Conservation (phyloP, 108 stramenopile species). For the Pseudonitzschia multiseries region DNA sequence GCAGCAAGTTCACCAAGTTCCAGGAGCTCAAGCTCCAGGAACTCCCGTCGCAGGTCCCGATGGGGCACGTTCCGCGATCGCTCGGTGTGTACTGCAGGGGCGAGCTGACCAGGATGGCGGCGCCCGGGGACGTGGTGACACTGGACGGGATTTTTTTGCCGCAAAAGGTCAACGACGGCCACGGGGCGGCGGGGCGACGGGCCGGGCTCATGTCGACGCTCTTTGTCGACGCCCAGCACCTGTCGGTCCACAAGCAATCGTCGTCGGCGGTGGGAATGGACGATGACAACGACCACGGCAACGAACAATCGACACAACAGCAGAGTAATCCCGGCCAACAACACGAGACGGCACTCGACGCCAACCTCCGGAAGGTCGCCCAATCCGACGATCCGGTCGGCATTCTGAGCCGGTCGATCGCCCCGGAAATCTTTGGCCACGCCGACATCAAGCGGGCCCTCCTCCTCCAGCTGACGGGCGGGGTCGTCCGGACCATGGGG, state of each 20-base stretch:
- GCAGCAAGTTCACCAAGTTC: conserved; percentile 94
- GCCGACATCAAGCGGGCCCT: conserved; percentile 97
- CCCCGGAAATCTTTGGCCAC: conserved; percentile 98
- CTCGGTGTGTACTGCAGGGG: conserved; percentile 92
- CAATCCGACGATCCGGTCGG: conserved; percentile 76
- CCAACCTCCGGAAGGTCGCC: conserved; percentile 60
- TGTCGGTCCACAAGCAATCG: conserved; percentile 90
- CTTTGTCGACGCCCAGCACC: conserved; percentile 85
- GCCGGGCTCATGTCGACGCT: conserved; percentile 94
- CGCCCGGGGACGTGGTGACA: conserved; percentile 96
- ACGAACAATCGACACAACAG: no score
- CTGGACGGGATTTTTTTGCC: conserved; percentile 93
- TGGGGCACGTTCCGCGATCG: conserved; percentile 95
- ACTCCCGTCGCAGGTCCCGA: conserved; percentile 94
- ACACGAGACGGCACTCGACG: no score
- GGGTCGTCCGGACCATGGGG: conserved; percentile 84
- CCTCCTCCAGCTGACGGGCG: conserved; percentile 93
- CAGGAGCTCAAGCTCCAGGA: conserved; percentile 98
- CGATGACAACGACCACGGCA: conserved; percentile 55
- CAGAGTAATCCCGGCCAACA: no score
- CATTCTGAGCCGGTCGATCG: conserved; percentile 79
- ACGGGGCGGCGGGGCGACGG: conserved; percentile 84
- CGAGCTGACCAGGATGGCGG: conserved; percentile 82
- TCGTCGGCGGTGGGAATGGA: no score
- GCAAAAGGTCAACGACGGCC: conserved; percentile 60